These are phyloP conservation scores for Talaromyces stipitatus DNA, from an alignment of 495 filamentous ascomycete genomes.

Conservation along the genomic window DNA sequence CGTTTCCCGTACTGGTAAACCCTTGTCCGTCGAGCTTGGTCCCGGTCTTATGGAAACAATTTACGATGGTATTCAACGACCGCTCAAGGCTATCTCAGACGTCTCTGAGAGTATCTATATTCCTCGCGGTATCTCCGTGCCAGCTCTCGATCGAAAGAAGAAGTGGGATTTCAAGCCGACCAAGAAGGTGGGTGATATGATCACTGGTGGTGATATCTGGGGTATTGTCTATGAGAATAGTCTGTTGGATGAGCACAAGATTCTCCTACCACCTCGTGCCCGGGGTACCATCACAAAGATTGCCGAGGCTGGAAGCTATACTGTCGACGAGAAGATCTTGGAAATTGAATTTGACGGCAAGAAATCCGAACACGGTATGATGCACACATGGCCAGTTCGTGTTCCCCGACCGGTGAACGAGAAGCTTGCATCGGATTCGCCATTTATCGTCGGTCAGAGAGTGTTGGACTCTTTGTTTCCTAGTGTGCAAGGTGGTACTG, in stretches of 20 bases:
- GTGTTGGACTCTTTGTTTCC: constrained; percentile 98
- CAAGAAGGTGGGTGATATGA: constrained; percentile 89
- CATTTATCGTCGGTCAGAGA: constrained; percentile 93
- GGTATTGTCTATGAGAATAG: constrained; percentile 94
- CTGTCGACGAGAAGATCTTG: constrained; percentile 87
- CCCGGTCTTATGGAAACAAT: constrained; percentile 98
- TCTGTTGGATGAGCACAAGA: constrained; percentile 89
- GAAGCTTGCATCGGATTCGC: constrained; percentile 77
- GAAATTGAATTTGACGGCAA: constrained; percentile 96
- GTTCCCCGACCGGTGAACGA: constrained; percentile 85
- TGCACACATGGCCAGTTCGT: constrained; percentile 99
- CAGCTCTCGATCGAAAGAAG: constrained; percentile 77
- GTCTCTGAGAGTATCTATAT: constrained; percentile 87
- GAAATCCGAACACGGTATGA: constrained; percentile 89
- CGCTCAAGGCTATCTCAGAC: constrained; percentile 74
- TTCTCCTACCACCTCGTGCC: constrained; percentile 86
- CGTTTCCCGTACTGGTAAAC: constrained; percentile 83
- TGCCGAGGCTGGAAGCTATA: constrained; percentile 82
- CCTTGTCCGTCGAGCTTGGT: constrained; percentile 92
- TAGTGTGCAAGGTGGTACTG: constrained; percentile 92
- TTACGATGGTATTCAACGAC: constrained; percentile 98
- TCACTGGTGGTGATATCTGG: constrained; percentile 92
- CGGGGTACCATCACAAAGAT: constrained; percentile 88
- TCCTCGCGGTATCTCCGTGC: constrained; percentile 85
- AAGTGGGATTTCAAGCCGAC: constrained; percentile 93